Evolutionary conservation across 2,329 filamentous ascomycete species (phyloP), one percentile per base, ranked within the genome.

Genomic region (Mariannaea sp.): DNA sequence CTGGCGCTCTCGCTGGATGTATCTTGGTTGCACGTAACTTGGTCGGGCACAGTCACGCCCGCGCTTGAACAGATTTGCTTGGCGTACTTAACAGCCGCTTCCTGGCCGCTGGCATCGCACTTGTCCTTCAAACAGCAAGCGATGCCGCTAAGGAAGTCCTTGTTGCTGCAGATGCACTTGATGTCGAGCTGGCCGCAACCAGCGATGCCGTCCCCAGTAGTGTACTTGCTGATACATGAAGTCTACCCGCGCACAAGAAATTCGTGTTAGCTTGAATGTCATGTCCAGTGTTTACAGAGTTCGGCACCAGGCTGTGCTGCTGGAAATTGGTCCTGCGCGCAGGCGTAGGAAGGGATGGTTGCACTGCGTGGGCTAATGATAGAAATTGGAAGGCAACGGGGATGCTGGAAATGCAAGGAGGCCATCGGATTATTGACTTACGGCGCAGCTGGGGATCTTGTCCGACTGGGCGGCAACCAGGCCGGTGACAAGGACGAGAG

Each of bases 131-230:
- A 66, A 59, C 75, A 77, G 70, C 75, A 77, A 45, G 75, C 72
- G 41, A 77, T 75, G 57, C 59, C 60, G 56, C 62, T 56, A 49
- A 77, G 67, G 69, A 77, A 77, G 36, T 67, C 49, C 40, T 60
- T 41, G 68, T 75, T 75, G 62, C 61, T 65, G 70, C 75, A 77
- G 62, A 77, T 68, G 65, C 75, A 77, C 47, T 58, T 64, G 53
- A 75, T 65, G 66, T 76, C 72, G 61, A 73, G 58, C 38, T 64
- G 55, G 22, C 61, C 62, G 65, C 75, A 77, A 58, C 70, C 73
- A 44, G 67, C 73, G 47, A 77, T 72, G 32, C 59, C 58, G 16
- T 48, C 59, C 36, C 70, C 70, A 19, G 57, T 62, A 20, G 70
- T 71, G 65, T 65, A 72, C 42, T 70, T 47, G 55, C 52, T 60